Conservation (phyloP, 345 rosid species). For the Anacardium occidentale region DNA sequence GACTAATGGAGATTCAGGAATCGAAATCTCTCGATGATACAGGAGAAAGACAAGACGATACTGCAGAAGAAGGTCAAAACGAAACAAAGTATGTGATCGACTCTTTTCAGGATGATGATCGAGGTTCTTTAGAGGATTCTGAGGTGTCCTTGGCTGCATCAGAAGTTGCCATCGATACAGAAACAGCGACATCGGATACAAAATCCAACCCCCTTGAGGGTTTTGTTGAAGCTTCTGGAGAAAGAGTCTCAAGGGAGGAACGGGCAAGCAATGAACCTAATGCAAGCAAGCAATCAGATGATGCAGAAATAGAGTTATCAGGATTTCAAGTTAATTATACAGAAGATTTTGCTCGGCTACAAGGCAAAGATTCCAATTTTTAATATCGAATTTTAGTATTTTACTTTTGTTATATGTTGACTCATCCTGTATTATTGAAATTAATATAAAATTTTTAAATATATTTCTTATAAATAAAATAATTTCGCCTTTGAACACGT, state of each 20-base stretch:
- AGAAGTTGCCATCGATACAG: slow-evolving; percentile 7
- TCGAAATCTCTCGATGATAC: not conserved
- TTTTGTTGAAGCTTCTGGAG: slow-evolving; percentile 13
- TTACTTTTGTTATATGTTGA: no score
- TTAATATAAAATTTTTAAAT: no score
- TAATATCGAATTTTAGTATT: no score
- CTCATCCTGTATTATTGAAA: no score
- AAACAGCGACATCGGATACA: slow-evolving; percentile 2
- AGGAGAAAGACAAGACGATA: slow-evolving; percentile 11
- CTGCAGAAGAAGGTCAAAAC: slow-evolving; percentile 12
- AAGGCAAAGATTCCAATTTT: not conserved
- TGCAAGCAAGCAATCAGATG: slow-evolving; percentile 10
- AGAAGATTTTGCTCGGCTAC: not conserved
- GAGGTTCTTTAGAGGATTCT: slow-evolving; percentile 20
- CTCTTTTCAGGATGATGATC: slow-evolving; percentile 13
- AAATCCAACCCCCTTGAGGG: slow-evolving; percentile 9
- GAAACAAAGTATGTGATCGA: slow-evolving; percentile 26
- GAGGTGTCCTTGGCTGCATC: slow-evolving; percentile 8
- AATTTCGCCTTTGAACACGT: no score
- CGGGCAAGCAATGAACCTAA: not conserved
- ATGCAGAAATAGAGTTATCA: not conserved
- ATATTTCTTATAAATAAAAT: no score
- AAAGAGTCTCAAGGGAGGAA: not conserved
- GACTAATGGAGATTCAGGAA: slow-evolving; percentile 32
- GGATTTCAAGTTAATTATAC: not conserved